A percentile compares a stretch with the other conserved stretches of the same genome.
phyloP scores from a whole-genome alignment of 2,329 filamentous ascomycete species.

The Trichoderma oligosporum region DNA sequence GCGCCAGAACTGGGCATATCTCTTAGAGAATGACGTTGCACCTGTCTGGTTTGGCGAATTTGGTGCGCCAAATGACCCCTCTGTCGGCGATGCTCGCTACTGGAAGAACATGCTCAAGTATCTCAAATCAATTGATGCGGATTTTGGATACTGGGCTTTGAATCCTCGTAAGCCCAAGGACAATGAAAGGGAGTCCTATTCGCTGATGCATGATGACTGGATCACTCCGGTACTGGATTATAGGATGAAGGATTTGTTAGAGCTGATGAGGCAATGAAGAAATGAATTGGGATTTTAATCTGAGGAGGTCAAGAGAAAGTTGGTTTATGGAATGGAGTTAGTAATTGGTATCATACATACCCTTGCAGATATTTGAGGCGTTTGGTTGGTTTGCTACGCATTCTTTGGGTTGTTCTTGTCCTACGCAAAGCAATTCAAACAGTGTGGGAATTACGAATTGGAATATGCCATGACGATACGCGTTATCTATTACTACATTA shows the following conservation, averaged over 20 bases:
- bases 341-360: conserved; percentile 8
- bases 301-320: too few relatives aligned
- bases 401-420: not conserved
- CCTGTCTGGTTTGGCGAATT: conserved; percentile 69
- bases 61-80: conserved; percentile 53
- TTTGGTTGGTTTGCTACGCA: not conserved
- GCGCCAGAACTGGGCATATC: conserved; percentile 63
- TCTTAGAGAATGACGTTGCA: conserved; percentile 43
- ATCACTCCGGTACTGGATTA: conserved; percentile 59
- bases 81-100: conserved; percentile 58
- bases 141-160: conserved; percentile 68
- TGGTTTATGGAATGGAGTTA: not conserved
- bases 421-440: not conserved
- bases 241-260: conserved; percentile 57
- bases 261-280: conserved; percentile 41
- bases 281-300: not conserved
- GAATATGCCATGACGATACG: not conserved
- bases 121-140: conserved; percentile 55
- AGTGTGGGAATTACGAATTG: too few relatives aligned
- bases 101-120: conserved; percentile 61
- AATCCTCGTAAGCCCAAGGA: conserved; percentile 62
- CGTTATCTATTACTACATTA: not conserved
- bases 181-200: conserved; percentile 57
- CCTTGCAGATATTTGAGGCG: not conserved
- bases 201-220: conserved; percentile 62